Evolutionary conservation across 1,284 basidiomycete genomes (phyloP), one percentile per base, ranked within the genome.

Genomic region (Amylostereum areolatum): DNA sequence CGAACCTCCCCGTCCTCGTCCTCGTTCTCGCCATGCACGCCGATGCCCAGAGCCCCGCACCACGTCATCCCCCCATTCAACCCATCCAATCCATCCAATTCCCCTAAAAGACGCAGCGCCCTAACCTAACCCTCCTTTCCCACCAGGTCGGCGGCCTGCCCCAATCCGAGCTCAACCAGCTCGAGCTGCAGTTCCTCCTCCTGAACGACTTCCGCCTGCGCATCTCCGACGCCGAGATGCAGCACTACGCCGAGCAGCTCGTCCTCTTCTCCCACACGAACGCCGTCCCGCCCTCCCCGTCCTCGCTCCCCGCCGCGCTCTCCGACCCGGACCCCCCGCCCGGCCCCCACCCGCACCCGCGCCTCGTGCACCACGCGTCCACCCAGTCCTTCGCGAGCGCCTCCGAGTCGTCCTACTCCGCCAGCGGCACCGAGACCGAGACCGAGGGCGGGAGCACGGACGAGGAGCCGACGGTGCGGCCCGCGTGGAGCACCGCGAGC

Each of bases 131-230:
- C n/a, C n/a, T n/a, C n/a, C 45, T 5, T 37, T 49, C 43, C 28
- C 28, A 34, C 4, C 56, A 93, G 91, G 92, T 96, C 55, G 96
- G 96, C 48, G 96, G 96, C 27, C 78, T 99, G 2, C 96, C 96
- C 0, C 85, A 95, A 49, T 77, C 88, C 47, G 96, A 99, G 67
- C 81, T 99, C 43, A 98, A 99, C 65, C 92, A 96, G 63, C 84
- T 99, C 47, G 96, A 99, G 65, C 81, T 99, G 5, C 96, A 98
- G 59, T 99, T 99, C 65, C 74, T 99, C 3, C 83, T 98, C 7
- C 78, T 99, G 7, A 99, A 98, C 68, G 92, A 98, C 70, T 99
- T 99, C 62, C 77, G 83, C 7, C 76, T 99, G 45, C 87, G 89
- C 61, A 92, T 99, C 56, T 85, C 89, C 2, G 74, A 83, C 18